Base-by-base conservation (phyloP, 2,329 filamentous ascomycete genomes). In the Aureobasidium musti region DNA sequence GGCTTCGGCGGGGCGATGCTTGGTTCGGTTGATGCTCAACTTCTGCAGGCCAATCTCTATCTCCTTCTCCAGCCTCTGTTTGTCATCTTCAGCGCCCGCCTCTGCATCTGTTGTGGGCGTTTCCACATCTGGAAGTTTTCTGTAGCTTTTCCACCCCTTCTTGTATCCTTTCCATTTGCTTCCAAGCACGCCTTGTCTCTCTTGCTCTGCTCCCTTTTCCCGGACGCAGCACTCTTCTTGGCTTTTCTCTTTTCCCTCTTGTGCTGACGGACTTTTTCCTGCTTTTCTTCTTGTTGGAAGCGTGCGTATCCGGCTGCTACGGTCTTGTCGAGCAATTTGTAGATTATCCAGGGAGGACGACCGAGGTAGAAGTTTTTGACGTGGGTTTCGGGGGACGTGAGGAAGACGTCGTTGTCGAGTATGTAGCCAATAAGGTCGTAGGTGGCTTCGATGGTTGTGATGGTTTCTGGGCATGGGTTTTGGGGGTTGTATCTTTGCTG, bases 371-470 rank as follows among this genome's bases (percentile, higher is more conserved):
- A 63, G 10, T 33, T 17, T 10, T 52, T 63, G 59, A 63, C 45
- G 6, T 53, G 17, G 26, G 21, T 2, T n/a, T 64, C 49, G 28
- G 35, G 5, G 5, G 61, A 49, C 1, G 37, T 23, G 13, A 64
- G 17, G 28, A 53, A 33, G 26, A 65, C 41, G 11, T 65, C 63
- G 23, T 57, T 41, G 63, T 57, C 52, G 13, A 56, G 21, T 14
- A 65, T 56, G n/a, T 65, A 65, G 26, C 63, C 63, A 2, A 65
- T 57, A 6, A 37, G 50, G 14, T 41, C 17, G 49, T 57, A 50
- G 1, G 8, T 28, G 7, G 17, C 21, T 14, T 17, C 50, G 1
- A 21, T 2, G 3, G 30, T 10, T 10, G 52, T 57, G 28, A 65
- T 21, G 14, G 13, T 23, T 0, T 37, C 35, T 7, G 61, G 49